Evolutionary conservation across 768 basidiomycete species (phyloP), one percentile per base, ranked within the genome.

Genomic region (Amanita pallidorosea): DNA sequence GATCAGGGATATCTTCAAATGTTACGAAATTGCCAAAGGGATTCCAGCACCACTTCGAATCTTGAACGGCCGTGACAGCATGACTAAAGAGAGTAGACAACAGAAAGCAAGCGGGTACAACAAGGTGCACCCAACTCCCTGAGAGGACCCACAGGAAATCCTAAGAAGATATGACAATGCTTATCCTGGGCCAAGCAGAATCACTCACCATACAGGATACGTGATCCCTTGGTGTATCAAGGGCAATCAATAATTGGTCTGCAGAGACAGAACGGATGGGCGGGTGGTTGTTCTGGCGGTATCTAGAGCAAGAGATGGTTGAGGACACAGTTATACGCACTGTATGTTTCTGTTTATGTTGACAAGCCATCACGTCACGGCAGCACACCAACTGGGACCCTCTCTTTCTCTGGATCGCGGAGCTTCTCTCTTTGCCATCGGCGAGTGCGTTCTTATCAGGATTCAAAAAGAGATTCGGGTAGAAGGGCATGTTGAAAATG

Each of bases 1-100:
- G 61, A 42, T 72, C 72, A 35, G 66, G 65, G n/a, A 81, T 60
- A 60, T 81, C 79, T 46, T 75, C 68, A 9, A 73, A 60, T 8
- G 67, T 66, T 48, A 83, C 59, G 56, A 81, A 83, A 61, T 74
- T 74, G 18, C 63, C 60, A 55, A 80, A 79, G 1, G 79, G 80
- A 23, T 64, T 59, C 42, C 61, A 58, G 22, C 70, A 27, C 22
- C 38, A 51, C 33, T 5, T 5, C 33, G 72, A 65, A 15, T 60
- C 42, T 13, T 51, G 55, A 41, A 68, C 37, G 23, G 53, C 54
- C 31, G 58, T 55, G 7, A 54, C 34, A 20, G 65, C n/a, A 51
- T 70, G 68, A 53, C 59, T 48, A 7, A 70, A 25, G 48, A 72
- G 29, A 2, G 63, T 60, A 8, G 63, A 20, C 12, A 63, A 18